Base-by-base conservation (phyloP, 179 eudicot species). In the Spergularia azorica region DNA sequence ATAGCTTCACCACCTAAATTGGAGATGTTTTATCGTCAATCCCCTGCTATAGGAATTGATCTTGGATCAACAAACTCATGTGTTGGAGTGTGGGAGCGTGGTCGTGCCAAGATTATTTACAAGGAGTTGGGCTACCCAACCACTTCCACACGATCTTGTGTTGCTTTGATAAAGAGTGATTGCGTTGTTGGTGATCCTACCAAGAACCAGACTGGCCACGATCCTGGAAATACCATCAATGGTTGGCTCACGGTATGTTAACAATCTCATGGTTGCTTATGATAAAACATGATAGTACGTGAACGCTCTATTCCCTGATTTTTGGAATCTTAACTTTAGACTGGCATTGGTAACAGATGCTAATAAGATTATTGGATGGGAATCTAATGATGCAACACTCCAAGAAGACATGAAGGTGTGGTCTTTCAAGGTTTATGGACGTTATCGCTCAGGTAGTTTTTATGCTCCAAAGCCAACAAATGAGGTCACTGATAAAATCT, bases 341-440 rank as follows among this genome's bases (percentile, higher is more conserved):
- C n/a, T n/a, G n/a, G n/a, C n/a, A n/a, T 12, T 41, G 6, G 43
- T 58, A 20, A 13, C 51, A 65, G 69, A 39, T 65, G 51, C 50
- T 13, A 65, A 65, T 6, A 65, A n/a, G 69, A 50, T 65, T 9
- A 65, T 65, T 65, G 69, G 69, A 10, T 18, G n/a, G 14, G 50
- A 6, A n/a, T 36, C 38, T 10, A 16, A 12, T 26, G 69, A 65
- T 15, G 18, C 39, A 39, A 26, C 18, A 10, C 9, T 65, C 11
- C 69, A 38, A 65, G 14, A 13, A 12, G 51, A 39, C 69, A 36
- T 4, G n/a, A 65, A 65, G 38, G 1, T 12, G 0, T 65, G 69
- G 69, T 50, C 69, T 2, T 65, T 65, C 3, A 36, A 39, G 69
- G 50, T 65, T 4, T n/a, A n/a, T n/a, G n/a, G n/a, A n/a, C n/a